phyloP scores from a whole-genome alignment of 495 filamentous ascomycete species.

The Aspergillus hancockii region DNA sequence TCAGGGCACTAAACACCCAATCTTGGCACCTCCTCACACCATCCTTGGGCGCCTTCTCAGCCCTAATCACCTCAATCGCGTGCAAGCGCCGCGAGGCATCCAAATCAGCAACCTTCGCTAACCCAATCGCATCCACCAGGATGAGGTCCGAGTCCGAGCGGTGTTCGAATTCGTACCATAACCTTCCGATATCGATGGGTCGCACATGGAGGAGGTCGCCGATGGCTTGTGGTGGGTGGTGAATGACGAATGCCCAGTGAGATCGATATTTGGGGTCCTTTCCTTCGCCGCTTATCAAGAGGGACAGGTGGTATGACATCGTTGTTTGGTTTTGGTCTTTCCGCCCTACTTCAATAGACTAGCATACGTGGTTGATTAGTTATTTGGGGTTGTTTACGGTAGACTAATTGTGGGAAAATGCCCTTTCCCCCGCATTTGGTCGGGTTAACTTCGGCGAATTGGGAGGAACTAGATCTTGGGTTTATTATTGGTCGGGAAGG shows the following conservation, averaged over 20 bases:
- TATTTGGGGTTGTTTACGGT: background rate
- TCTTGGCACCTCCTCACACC: constrained; percentile 26
- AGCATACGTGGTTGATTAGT: too few relatives aligned
- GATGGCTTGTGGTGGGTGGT: constrained; percentile 18
- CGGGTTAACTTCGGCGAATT: background rate
- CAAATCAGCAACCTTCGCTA: constrained; percentile 17
- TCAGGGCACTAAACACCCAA: constrained; percentile 27
- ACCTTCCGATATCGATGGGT: constrained; percentile 17
- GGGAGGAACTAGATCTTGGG: background rate
- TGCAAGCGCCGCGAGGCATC: constrained; percentile 14
- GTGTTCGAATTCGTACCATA: constrained; percentile 20
- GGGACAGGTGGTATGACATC: constrained; percentile 18
- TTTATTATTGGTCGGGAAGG: too few relatives aligned
- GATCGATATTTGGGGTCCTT: constrained; percentile 23
- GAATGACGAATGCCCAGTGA: constrained; percentile 30
- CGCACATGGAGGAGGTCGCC: constrained; percentile 30
- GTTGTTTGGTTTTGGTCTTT: too few relatives aligned
- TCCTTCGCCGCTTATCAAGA: constrained; percentile 25
- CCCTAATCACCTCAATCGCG: constrained; percentile 21
- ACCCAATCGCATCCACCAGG: constrained; percentile 15
- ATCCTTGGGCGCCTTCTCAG: constrained; percentile 20
- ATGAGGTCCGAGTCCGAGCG: constrained; percentile 14
- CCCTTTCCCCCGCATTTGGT: background rate
- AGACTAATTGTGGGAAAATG: background rate
- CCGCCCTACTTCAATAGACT: too few relatives aligned